Evolutionary conservation across 2,329 filamentous ascomycete species (phyloP).

Genomic region (Emericellopsis atlantica): DNA sequence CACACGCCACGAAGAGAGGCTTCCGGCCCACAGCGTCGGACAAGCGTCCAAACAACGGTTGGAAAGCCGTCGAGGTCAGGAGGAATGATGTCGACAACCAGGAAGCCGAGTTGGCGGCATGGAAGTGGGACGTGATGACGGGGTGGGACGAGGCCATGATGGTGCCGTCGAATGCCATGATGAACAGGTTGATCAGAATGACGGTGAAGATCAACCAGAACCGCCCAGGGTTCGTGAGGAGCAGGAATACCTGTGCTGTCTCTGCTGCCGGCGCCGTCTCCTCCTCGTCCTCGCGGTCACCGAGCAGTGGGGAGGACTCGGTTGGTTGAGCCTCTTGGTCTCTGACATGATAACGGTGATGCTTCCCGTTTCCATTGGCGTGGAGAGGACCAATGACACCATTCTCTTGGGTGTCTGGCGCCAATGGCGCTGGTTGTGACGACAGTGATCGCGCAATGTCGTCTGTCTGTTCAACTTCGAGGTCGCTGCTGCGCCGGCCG

Average conservation of each 20-base stretch:
- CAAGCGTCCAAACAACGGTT: conserved; percentile 61
- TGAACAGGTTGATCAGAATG: conserved; percentile 44
- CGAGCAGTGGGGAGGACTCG: neutral
- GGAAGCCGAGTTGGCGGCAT: conserved; percentile 64
- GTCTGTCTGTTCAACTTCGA: neutral
- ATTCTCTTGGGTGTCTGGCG: neutral
- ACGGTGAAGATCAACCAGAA: conserved; percentile 54
- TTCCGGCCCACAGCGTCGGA: conserved; percentile 65
- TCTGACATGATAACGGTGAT: neutral
- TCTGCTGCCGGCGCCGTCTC: neutral
- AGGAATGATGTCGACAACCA: conserved; percentile 75
- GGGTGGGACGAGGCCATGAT: conserved; percentile 75
- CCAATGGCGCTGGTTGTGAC: neutral
- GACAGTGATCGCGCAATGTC: neutral
- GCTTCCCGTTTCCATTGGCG: neutral
- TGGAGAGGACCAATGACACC: neutral
- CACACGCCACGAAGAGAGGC: conserved; percentile 48
- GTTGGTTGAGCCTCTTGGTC: neutral
- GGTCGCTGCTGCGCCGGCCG: neutral
- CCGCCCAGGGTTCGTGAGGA: conserved; percentile 25
- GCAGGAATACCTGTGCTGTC: neutral
- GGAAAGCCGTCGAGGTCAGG: conserved; percentile 63
- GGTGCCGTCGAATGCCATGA: conserved; percentile 60
- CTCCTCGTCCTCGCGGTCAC: neutral
- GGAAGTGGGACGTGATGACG: conserved; percentile 70